A percentile compares a stretch with the other conserved stretches of the same genome.
Evolutionary conservation across 768 basidiomycete species (phyloP).

Genomic region (Cystobasidium tubakii): DNA sequence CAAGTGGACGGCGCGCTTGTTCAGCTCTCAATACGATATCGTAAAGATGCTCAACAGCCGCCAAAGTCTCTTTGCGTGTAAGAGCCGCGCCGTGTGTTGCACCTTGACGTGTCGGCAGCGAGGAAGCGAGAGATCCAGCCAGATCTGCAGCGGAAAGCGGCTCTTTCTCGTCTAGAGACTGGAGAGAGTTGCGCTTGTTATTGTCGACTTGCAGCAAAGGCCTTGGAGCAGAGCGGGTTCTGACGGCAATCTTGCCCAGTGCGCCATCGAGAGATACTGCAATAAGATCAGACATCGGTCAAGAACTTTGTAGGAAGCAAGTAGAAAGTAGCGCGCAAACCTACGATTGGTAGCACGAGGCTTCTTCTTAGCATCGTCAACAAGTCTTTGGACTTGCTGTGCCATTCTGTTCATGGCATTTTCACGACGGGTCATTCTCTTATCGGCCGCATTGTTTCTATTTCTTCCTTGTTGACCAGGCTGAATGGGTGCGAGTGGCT

Average conservation of each 20-base stretch:
- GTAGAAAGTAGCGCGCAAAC: constrained; percentile 26
- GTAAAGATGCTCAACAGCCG: constrained; percentile 75
- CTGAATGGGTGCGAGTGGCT: constrained; percentile 6
- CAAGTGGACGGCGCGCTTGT: constrained; percentile 73
- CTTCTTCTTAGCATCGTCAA: constrained; percentile 79
- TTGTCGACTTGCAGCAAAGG: constrained; percentile 80
- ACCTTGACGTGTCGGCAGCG: constrained; percentile 46
- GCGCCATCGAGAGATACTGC: constrained; percentile 76
- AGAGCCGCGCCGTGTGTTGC: constrained; percentile 71
- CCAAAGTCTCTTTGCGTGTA: constrained; percentile 68
- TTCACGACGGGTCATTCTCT: constrained; percentile 38
- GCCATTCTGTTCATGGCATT: constrained; percentile 51
- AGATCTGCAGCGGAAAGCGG: constrained; percentile 37
- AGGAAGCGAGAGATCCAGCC: constrained; percentile 43
- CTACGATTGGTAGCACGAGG: constrained; percentile 60
- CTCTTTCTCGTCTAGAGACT: constrained; percentile 55
- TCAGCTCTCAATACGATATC: constrained; percentile 77
- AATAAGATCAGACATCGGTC: constrained; percentile 26
- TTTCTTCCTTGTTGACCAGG: constrained; percentile 6
- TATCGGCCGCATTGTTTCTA: constrained; percentile 6
- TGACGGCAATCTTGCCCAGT: constrained; percentile 83
- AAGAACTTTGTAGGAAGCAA: not conserved
- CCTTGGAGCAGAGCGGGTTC: constrained; percentile 92
- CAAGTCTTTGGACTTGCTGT: constrained; percentile 85
- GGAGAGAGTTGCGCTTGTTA: constrained; percentile 44